Conservation (phyloP, 805 yeast species). For the Yarrowia sp. region DNA sequence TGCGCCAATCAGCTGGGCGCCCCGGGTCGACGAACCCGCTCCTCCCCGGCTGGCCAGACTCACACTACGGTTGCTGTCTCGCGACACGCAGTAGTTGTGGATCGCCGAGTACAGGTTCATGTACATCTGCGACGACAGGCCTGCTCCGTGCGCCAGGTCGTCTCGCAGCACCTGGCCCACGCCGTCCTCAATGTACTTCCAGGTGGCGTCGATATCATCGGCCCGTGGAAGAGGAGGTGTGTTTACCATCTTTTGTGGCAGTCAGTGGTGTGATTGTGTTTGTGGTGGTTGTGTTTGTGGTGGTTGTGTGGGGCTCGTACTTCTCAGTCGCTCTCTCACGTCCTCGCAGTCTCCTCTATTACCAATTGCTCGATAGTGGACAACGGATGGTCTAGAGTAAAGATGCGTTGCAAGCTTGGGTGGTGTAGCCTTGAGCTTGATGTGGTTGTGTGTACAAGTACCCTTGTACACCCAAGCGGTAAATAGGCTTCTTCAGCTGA, state of each 20-base stretch:
- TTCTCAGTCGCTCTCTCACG: too few relatives aligned
- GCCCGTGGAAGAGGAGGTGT: conserved; percentile 45
- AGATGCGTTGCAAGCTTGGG: too few relatives aligned
- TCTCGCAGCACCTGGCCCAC: conserved; percentile 51
- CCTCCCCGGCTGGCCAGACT: conserved; percentile 42
- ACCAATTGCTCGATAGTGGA: too few relatives aligned
- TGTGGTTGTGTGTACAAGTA: too few relatives aligned
- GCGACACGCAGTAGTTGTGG: conserved; percentile 82
- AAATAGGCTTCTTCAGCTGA: too few relatives aligned
- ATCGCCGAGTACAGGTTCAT: conserved; percentile 92
- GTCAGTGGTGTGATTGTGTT: neutral
- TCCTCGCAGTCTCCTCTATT: too few relatives aligned
- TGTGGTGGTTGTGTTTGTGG: neutral
- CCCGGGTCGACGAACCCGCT: conserved; percentile 41
- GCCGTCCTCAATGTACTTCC: conserved; percentile 54
- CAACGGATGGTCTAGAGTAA: too few relatives aligned
- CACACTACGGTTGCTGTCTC: conserved; percentile 42
- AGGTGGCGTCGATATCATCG: conserved; percentile 49
- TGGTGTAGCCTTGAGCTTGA: too few relatives aligned
- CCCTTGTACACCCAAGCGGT: too few relatives aligned
- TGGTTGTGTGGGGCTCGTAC: too few relatives aligned
- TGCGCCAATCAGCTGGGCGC: conserved; percentile 76
- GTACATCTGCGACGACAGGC: conserved; percentile 58
- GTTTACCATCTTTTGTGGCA: conserved; percentile 10
- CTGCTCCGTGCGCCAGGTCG: conserved; percentile 48